Percentiles rank a stretch among this genome's conserved stretches.
phyloP scores from a whole-genome alignment of 495 filamentous ascomycete genomes.

The Aspergillus panamensis region DNA sequence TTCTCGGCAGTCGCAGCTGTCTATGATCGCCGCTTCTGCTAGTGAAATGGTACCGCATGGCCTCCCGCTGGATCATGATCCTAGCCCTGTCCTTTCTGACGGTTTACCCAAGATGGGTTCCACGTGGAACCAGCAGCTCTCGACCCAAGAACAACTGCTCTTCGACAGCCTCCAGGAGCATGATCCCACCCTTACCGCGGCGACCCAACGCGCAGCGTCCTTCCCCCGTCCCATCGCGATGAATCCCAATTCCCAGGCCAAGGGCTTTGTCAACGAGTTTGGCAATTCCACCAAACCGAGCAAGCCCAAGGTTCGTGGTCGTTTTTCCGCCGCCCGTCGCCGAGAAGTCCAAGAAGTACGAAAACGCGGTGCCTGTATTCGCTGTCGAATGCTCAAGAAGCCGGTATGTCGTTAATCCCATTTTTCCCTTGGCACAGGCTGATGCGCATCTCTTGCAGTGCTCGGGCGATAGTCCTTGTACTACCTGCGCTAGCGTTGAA shows the following conservation, averaged over 20 bases:
- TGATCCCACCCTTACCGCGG: conserved; percentile 44
- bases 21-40: conserved; percentile 48
- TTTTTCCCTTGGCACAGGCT: background rate
- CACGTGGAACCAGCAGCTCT: conserved; percentile 41
- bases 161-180: conserved; percentile 47
- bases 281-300: conserved; percentile 48
- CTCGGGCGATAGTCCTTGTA: conserved; percentile 75
- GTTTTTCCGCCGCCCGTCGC: conserved; percentile 64
- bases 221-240: conserved; percentile 55
- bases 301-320: conserved; percentile 60
- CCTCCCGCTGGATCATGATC: conserved; percentile 38
- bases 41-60: conserved; percentile 49
- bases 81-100: conserved; percentile 27
- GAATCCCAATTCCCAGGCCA: conserved; percentile 51
- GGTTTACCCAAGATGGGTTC: conserved; percentile 33
- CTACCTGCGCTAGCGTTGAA: conserved; percentile 72
- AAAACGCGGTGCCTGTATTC: conserved; percentile 77
- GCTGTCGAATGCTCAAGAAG: conserved; percentile 84
- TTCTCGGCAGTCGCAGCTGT: conserved; percentile 47
- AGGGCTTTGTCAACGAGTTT: conserved; percentile 57
- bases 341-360: conserved; percentile 79
- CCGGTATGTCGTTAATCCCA: conserved; percentile 41
- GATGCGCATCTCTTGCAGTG: conserved; percentile 40
- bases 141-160: conserved; percentile 44
- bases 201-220: conserved; percentile 44